Percentiles rank a stretch among this genome's conserved stretches.
phyloP scores from a whole-genome alignment of 345 rosid genomes.

The Microcos paniculata region DNA sequence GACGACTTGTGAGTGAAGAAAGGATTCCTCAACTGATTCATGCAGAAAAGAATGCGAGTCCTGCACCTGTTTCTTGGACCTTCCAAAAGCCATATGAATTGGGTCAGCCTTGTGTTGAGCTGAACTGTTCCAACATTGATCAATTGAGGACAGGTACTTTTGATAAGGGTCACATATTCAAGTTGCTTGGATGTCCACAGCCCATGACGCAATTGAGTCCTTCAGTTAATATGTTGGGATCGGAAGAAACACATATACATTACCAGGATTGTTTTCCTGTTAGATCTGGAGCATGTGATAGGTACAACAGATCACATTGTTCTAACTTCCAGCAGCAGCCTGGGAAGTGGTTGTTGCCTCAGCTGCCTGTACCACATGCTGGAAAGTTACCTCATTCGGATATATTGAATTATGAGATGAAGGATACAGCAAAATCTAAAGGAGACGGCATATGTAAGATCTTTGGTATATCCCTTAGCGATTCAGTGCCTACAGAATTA shows the following conservation, averaged over 20 bases:
- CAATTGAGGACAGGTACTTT: slow-evolving; percentile 18
- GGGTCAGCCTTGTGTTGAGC: slow-evolving; percentile 22
- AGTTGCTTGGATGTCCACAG: slow-evolving; percentile 25
- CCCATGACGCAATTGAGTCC: slow-evolving; percentile 32
- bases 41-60: background rate
- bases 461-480: background rate
- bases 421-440: background rate
- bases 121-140: slow-evolving; percentile 15
- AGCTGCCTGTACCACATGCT: background rate
- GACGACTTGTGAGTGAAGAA: slow-evolving; percentile 29
- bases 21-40: slow-evolving; percentile 7
- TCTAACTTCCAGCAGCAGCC: slow-evolving; percentile 25
- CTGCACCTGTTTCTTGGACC: slow-evolving; percentile 16
- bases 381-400: background rate
- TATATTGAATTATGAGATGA: background rate
- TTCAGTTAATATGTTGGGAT: slow-evolving; percentile 33
- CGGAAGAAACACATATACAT: slow-evolving; percentile 22
- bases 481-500: background rate
- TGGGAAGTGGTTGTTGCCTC: slow-evolving; percentile 36
- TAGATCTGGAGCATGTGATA: slow-evolving; percentile 21
- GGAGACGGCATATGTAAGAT: background rate
- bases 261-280: slow-evolving; percentile 22
- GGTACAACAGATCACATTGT: slow-evolving; percentile 23
- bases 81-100: slow-evolving; percentile 10
- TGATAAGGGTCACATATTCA: slow-evolving; percentile 33